Conservation (phyloP, 2,329 filamentous ascomycete species). For the Madurella fahalii region DNA sequence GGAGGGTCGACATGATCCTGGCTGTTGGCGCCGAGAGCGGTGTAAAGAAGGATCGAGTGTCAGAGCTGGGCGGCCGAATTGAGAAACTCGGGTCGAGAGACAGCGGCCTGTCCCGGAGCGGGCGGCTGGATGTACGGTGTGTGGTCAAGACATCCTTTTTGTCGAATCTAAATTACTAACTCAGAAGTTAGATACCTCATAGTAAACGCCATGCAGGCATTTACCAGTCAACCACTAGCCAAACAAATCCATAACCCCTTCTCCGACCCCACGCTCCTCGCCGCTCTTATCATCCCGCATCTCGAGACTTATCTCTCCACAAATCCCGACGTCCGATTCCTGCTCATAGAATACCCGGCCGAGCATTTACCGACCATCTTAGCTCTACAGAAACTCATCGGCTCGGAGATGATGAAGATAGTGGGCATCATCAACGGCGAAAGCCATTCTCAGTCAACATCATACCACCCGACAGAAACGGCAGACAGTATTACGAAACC, state of each 20-base stretch:
- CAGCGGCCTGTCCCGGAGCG: slow-evolving; percentile 48
- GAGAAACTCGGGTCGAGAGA: slow-evolving; percentile 52
- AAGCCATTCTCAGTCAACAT: slow-evolving; percentile 21
- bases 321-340: slow-evolving; percentile 50
- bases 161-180: slow-evolving; percentile 1
- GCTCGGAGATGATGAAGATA: slow-evolving; percentile 53
- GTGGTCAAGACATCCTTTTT: slow-evolving; percentile 13
- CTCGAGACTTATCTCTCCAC: slow-evolving; percentile 56
- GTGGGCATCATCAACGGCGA: slow-evolving; percentile 51
- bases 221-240: slow-evolving; percentile 47
- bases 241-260: slow-evolving; percentile 53
- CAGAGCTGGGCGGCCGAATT: slow-evolving; percentile 47
- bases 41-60: slow-evolving; percentile 48
- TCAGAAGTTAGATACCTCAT: slow-evolving; percentile 49
- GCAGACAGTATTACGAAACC: slow-evolving; percentile 21
- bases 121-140: slow-evolving; percentile 56
- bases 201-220: slow-evolving; percentile 56
- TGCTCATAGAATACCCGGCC: slow-evolving; percentile 56
- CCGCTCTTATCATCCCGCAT: slow-evolving; percentile 56
- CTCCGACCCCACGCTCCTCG: slow-evolving; percentile 50
- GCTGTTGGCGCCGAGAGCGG: slow-evolving; percentile 55
- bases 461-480: not conserved
- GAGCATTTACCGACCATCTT: slow-evolving; percentile 54
- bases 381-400: slow-evolving; percentile 55
- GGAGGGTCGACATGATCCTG: slow-evolving; percentile 54